Evolutionary conservation across 2,329 filamentous ascomycete genomes (phyloP), one percentile per base, ranked within the genome.

Genomic region (Akanthomyces uredinophilus): DNA sequence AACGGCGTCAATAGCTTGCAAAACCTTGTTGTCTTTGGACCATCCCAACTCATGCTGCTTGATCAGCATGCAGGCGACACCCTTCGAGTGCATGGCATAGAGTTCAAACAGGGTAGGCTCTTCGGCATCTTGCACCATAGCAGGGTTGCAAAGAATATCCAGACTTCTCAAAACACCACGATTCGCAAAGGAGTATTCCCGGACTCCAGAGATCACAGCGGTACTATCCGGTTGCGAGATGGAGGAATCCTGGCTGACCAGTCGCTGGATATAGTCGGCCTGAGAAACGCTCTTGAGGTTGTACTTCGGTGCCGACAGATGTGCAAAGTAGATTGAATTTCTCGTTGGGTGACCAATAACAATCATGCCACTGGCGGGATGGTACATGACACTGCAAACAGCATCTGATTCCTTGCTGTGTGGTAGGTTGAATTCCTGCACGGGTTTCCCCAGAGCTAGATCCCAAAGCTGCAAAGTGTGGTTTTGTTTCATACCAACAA

Each of bases 391-490:
- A 73, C 93, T 98, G 81, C 95, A 99, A 64, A 98, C 94, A n/a
- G 92, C 92, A 75, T 97, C 94, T 3, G 92, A 96, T 73, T 98
- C 94, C 72, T 95, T 96, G 77, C 91, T 91, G 72, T 99, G 94
- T 1, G 95, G 95, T 62, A 99, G 87, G 73, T 96, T 95, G 74
- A 99, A 88, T 78, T 99, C 95, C 74, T 99, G 94, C 43, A 99
- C 95, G 35, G 93, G 91, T 77, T 97, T 97, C 67, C 90, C 90
- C 39, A 99, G 87, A 47, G 91, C 92, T 71, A 99, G 87, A 79
- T 99, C 95, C 96, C 95, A 99, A 50, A 99, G 86, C 80, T 99
- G 96, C 65, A 99, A 86, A 61, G 94, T 96, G 78, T 99, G 95
- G 76, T 99, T 99, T 76, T 99, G 95, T 80, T 98, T 97, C 86